Conservation (phyloP, 805 yeast species). For the Metschnikowia henanensis region DNA sequence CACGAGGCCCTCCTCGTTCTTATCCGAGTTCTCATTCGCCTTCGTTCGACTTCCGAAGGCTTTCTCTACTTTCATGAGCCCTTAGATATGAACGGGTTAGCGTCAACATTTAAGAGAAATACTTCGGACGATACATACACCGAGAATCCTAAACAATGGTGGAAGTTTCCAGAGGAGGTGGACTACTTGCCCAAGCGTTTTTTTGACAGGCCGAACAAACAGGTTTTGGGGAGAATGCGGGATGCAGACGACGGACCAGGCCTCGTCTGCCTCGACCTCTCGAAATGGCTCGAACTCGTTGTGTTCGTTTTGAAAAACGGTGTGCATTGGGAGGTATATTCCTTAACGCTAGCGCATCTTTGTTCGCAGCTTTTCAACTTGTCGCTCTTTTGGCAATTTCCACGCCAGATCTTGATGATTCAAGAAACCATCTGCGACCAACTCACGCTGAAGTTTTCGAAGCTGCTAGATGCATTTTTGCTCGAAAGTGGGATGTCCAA, state of each 20-base stretch:
- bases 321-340: conserved; percentile 69
- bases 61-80: conserved; percentile 52
- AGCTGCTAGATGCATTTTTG: conserved; percentile 21
- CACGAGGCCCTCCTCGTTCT: conserved; percentile 44
- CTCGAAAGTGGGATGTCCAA: conserved; percentile 46
- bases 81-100: conserved; percentile 63
- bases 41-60: conserved; percentile 48
- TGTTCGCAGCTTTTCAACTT: conserved; percentile 68
- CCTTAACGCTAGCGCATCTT: conserved; percentile 64
- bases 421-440: conserved; percentile 58
- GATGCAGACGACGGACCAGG: background rate
- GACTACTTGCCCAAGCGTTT: conserved; percentile 46
- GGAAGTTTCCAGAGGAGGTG: conserved; percentile 64
- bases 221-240: background rate
- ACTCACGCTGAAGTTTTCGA: conserved; percentile 49
- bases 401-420: conserved; percentile 39
- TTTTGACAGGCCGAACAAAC: conserved; percentile 41
- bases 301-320: conserved; percentile 50
- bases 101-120: conserved; percentile 58
- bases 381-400: conserved; percentile 46
- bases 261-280: conserved; percentile 38
- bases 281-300: conserved; percentile 52
- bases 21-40: conserved; percentile 52
- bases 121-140: conserved; percentile 18
- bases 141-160: conserved; percentile 26